Evolutionary conservation across 257 asterid species (phyloP).

Genomic region (Leptodermis oblonga): DNA sequence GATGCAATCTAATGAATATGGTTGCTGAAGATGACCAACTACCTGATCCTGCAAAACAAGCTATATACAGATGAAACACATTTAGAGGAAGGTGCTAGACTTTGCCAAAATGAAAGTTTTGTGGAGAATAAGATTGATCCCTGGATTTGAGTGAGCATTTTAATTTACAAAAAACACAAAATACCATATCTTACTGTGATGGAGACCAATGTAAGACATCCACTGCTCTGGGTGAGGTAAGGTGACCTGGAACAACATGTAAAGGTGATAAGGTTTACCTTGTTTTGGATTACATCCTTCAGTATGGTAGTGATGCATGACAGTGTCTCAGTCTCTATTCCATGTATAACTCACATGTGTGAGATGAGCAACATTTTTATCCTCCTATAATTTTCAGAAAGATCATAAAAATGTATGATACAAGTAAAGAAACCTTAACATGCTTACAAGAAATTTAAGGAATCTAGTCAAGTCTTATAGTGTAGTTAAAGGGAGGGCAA

Average conservation of each 20-base stretch:
- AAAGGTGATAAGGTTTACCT: conserved; percentile 44
- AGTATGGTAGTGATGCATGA: conserved; percentile 78
- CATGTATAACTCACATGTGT: conserved; percentile 95
- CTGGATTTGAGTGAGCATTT: background rate
- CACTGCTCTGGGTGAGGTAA: background rate
- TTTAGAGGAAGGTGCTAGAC: background rate
- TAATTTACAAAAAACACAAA: background rate
- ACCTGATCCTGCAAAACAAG: conserved; percentile 68
- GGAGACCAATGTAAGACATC: background rate
- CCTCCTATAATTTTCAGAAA: no score
- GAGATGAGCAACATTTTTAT: conserved; percentile 89
- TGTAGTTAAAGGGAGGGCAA: background rate
- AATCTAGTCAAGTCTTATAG: no score
- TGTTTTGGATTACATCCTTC: conserved; percentile 92
- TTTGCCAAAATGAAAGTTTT: background rate
- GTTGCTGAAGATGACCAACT: conserved; percentile 96
- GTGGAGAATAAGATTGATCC: background rate
- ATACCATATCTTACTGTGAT: no score
- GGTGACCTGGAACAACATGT: conserved; percentile 11
- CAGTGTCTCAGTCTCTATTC: conserved; percentile 88
- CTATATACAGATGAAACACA: conserved; percentile 4
- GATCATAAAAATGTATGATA: no score
- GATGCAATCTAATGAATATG: conserved; percentile 95
- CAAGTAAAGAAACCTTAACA: background rate
- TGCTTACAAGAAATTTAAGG: no score